Conservation (phyloP, 2,329 filamentous ascomycete genomes). For the Neoscytalidium dimidiatum region DNA sequence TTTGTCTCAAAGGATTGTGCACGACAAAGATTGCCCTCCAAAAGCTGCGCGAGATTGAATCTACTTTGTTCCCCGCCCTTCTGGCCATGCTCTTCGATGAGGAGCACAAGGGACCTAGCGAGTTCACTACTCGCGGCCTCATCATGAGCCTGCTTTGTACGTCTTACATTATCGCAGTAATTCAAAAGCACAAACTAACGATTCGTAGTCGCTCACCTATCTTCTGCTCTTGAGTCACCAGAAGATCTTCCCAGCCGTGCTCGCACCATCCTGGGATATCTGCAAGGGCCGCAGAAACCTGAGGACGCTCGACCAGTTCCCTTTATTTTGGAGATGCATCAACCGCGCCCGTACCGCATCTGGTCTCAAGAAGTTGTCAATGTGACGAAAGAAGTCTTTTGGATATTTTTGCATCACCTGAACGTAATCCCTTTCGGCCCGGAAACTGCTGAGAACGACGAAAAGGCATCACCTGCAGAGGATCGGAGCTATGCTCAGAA, state of each 20-base stretch:
- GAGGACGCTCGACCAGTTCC: conserved; percentile 76
- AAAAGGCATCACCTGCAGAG: neutral
- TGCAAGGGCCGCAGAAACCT: conserved; percentile 73
- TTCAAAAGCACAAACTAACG: neutral
- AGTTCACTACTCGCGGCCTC: conserved; percentile 90
- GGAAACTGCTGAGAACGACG: conserved; percentile 20
- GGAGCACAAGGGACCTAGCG: conserved; percentile 96
- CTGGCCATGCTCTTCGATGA: conserved; percentile 91
- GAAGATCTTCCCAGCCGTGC: conserved; percentile 69
- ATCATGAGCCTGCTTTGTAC: conserved; percentile 78
- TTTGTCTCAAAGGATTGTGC: conserved; percentile 91
- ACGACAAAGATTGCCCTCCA: conserved; percentile 85
- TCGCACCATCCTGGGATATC: conserved; percentile 71
- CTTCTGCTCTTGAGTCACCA: conserved; percentile 49
- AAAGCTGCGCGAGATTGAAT: conserved; percentile 77
- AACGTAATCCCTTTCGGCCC: conserved; percentile 75
- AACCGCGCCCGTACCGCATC: conserved; percentile 82
- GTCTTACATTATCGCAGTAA: conserved; percentile 6
- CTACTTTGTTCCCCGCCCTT: conserved; percentile 80
- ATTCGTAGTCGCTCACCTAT: conserved; percentile 73
- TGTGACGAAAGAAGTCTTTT: conserved; percentile 97
- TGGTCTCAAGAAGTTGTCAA: conserved; percentile 93
- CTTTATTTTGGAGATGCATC: conserved; percentile 88
- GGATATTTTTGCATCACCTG: conserved; percentile 95
- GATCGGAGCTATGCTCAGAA: conserved; percentile 55